Evolutionary conservation across 2,329 filamentous ascomycete genomes (phyloP), one percentile per base, ranked within the genome.

Genomic region (Trichoderma semiorbis): DNA sequence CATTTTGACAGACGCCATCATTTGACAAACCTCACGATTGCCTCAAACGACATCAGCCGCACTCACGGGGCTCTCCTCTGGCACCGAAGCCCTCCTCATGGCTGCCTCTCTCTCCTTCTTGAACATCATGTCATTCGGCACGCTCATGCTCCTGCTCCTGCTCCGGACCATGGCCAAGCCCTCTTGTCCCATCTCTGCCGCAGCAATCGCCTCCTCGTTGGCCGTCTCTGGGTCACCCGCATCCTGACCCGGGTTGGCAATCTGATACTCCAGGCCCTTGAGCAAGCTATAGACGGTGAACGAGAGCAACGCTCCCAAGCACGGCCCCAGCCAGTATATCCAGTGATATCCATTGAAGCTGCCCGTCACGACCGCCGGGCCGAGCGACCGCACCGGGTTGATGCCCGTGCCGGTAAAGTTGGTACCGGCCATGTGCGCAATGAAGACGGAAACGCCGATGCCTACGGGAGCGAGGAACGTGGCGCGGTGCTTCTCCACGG

Each of bases 401-500:
- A 87, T 80, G 11, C 81, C 83, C 12, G 83, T 85, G 36, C 84
- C 84, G 2, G 85, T 86, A 74, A 82, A 87, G 73, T 83, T 83
- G 18, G 85, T 83, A 30, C 82, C 81, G 50, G 79, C 80, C 61
- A 85, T 78, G 78, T 86, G 81, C 12, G 82, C 82, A 58, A 93
- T 86, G 79, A 94, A 93, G 69, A 94, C 85, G 0, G 91, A 85
- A 3, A 93, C 80, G 1, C 92, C 92, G 75, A 94, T 93, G 14
- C 90, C 91, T 3, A 94, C 82, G 0, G 92, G 92, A 0, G 92
- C 92, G 1, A 93, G 81, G 77, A 87, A 93, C 0, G 92, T 94
- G 2, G 89, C 88, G 61, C 90, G 89, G 79, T 93, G 91, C 81
- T 94, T 93, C 78, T 93, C 91, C 6, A 89, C 88, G 0, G 91